Conservation (phyloP, 2,329 filamentous ascomycete species). For the Phaeophleospora eucalypticola region DNA sequence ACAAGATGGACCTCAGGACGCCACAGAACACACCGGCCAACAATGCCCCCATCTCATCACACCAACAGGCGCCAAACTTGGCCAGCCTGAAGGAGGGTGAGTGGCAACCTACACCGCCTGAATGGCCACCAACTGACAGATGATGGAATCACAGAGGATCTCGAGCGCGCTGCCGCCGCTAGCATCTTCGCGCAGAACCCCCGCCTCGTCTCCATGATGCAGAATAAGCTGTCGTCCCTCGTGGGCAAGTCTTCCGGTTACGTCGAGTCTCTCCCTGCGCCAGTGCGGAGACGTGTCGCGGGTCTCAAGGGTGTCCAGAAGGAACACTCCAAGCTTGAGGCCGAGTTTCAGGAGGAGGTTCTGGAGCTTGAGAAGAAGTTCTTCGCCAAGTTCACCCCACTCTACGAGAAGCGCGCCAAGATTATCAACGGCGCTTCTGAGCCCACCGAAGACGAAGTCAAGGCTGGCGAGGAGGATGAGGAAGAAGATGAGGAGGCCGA, state of each 20-base stretch:
- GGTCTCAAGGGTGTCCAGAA: constrained; percentile 98
- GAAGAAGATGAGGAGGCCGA: constrained; percentile 61
- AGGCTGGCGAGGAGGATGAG: constrained; percentile 76
- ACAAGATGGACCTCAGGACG: constrained; percentile 59
- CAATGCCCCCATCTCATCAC: constrained; percentile 95
- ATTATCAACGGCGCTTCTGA: constrained; percentile 87
- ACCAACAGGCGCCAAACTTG: constrained; percentile 90
- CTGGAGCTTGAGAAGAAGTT: constrained; percentile 99
- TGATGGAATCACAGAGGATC: constrained; percentile 62
- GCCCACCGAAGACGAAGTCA: constrained; percentile 81
- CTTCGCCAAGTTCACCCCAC: constrained; percentile 95
- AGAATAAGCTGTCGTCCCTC: constrained; percentile 88
- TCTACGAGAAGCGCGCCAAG: constrained; percentile 89
- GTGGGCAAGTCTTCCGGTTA: constrained; percentile 96
- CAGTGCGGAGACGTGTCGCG: constrained; percentile 87
- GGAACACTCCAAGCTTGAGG: constrained; percentile 96
- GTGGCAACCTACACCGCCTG: constrained; percentile 31
- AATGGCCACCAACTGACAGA: not conserved
- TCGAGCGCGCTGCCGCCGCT: constrained; percentile 80
- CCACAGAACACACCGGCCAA: constrained; percentile 96
- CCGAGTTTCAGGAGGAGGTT: constrained; percentile 97
- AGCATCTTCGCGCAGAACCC: constrained; percentile 96
- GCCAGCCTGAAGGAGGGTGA: constrained; percentile 96
- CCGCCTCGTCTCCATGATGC: constrained; percentile 92
- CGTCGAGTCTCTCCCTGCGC: constrained; percentile 87